phyloP scores from a whole-genome alignment of 768 basidiomycete genomes.

The Leccinum longicurvipes region DNA sequence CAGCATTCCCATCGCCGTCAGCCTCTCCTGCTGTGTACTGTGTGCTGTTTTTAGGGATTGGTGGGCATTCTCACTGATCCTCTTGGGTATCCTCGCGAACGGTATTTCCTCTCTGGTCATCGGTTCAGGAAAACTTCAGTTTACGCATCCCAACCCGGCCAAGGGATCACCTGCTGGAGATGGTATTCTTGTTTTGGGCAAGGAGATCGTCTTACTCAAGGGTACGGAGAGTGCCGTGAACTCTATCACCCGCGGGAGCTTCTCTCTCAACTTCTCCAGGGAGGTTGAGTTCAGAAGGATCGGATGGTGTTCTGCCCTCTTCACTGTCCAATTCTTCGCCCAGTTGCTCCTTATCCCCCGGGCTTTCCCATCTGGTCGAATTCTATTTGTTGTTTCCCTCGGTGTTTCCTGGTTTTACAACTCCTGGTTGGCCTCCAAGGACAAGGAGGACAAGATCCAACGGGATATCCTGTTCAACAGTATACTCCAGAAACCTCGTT shows the following conservation, averaged over 20 bases:
- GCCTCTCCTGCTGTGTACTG: conserved; percentile 12
- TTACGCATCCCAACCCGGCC: conserved; percentile 15
- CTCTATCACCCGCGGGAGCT: conserved; percentile 5
- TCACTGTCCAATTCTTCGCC: conserved; percentile 21
- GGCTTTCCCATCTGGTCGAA: conserved; percentile 13
- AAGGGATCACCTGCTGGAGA: conserved; percentile 20
- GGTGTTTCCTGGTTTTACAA: conserved; percentile 27
- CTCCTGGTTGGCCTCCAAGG: conserved; percentile 27
- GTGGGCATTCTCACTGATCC: conserved; percentile 24
- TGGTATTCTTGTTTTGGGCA: conserved; percentile 15
- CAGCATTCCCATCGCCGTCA: conserved; percentile 15
- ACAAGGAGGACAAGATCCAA: conserved; percentile 22
- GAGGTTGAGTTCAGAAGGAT: background rate
- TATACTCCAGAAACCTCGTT: background rate
- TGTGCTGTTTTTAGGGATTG: conserved; percentile 23
- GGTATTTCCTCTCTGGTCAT: conserved; percentile 25
- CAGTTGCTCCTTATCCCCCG: conserved; percentile 26
- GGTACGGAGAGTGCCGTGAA: conserved; percentile 10
- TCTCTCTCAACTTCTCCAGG: conserved; percentile 2
- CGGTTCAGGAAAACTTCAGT: conserved; percentile 16
- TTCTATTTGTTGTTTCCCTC: conserved; percentile 25
- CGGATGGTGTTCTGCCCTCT: conserved; percentile 14
- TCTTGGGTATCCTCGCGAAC: conserved; percentile 26
- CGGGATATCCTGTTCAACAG: background rate
- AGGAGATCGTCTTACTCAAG: conserved; percentile 2